Conservation (phyloP, 2,329 filamentous ascomycete species). For the Sarocladiaceae sp. region DNA sequence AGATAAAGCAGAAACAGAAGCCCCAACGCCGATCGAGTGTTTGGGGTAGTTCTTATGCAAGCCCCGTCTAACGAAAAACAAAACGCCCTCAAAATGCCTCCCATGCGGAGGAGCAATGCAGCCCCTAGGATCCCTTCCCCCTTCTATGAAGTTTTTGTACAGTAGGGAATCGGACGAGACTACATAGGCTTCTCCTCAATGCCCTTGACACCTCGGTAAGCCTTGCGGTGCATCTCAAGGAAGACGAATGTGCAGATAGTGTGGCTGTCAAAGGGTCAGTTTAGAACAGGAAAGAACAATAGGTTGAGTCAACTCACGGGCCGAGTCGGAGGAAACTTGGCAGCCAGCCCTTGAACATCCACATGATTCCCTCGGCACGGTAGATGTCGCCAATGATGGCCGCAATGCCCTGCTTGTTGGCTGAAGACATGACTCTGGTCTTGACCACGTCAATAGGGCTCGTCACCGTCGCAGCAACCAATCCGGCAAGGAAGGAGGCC, state of each 20-base stretch:
- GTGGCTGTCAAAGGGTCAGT: conserved; percentile 42
- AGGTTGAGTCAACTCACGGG: conserved; percentile 41
- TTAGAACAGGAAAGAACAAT: background rate
- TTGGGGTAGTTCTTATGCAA: too few species aligned
- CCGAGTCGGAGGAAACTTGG: conserved; percentile 64
- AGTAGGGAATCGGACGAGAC: background rate
- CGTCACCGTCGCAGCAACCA: conserved; percentile 79
- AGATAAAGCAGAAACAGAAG: too few species aligned
- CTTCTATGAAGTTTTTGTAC: too few species aligned
- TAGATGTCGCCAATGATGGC: conserved; percentile 61
- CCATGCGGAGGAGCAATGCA: conserved; percentile 6
- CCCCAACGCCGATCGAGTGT: conserved; percentile 1
- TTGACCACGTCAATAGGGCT: conserved; percentile 86
- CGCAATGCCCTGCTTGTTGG: conserved; percentile 43
- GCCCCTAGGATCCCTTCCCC: conserved; percentile 17
- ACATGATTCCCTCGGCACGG: conserved; percentile 62
- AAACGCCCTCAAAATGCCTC: conserved; percentile 12
- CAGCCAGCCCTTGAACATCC: conserved; percentile 89
- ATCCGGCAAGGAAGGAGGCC: conserved; percentile 70
- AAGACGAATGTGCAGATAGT: conserved; percentile 85
- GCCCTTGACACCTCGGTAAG: conserved; percentile 54
- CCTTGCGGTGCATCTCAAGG: conserved; percentile 77
- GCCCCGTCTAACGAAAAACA: conserved; percentile 5
- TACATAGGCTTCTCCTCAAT: conserved; percentile 22
- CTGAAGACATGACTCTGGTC: conserved; percentile 75